Conservation (phyloP, 257 asterid species). For the Penstemon eatonii region DNA sequence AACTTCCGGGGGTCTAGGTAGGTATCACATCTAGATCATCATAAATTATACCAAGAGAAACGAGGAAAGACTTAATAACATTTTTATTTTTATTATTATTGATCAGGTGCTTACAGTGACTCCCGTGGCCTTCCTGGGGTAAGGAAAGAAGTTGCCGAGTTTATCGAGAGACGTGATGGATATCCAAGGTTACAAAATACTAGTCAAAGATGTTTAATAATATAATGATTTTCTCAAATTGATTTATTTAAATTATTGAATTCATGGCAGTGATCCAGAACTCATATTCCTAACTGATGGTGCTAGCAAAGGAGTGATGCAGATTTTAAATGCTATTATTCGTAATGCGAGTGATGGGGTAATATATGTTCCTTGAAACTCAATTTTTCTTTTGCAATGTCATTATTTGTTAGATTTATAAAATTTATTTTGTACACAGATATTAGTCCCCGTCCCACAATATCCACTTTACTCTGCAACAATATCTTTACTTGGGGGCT, state of each 20-base stretch:
- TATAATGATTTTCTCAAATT: slow-evolving; percentile 24
- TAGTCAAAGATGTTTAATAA: not conserved
- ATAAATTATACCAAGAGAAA: not conserved
- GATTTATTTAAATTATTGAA: slow-evolving; percentile 5
- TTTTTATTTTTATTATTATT: slow-evolving; percentile 26
- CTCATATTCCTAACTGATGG: slow-evolving; percentile 95
- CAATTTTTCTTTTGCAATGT: not conserved
- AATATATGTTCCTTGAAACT: slow-evolving; percentile 25
- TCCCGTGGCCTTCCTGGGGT: slow-evolving; percentile 95
- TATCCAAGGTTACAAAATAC: slow-evolving; percentile 73
- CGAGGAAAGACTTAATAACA: slow-evolving; percentile 10
- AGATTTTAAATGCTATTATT: slow-evolving; percentile 69
- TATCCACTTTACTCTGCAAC: slow-evolving; percentile 98
- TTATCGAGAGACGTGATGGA: slow-evolving; percentile 97
- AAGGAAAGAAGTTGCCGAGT: slow-evolving; percentile 94
- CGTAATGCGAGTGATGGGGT: slow-evolving; percentile 83
- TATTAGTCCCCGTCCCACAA: slow-evolving; percentile 97
- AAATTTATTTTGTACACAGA: slow-evolving; percentile 38
- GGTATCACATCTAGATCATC: not conserved
- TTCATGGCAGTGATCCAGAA: slow-evolving; percentile 87
- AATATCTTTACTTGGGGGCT: slow-evolving; percentile 80
- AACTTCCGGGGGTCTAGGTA: slow-evolving; percentile 96
- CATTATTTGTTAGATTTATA: slow-evolving; percentile 11
- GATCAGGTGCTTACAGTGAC: slow-evolving; percentile 95
- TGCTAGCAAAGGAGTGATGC: slow-evolving; percentile 99